Base-by-base conservation (phyloP, 768 basidiomycete species). In the Trametes cubensis region DNA sequence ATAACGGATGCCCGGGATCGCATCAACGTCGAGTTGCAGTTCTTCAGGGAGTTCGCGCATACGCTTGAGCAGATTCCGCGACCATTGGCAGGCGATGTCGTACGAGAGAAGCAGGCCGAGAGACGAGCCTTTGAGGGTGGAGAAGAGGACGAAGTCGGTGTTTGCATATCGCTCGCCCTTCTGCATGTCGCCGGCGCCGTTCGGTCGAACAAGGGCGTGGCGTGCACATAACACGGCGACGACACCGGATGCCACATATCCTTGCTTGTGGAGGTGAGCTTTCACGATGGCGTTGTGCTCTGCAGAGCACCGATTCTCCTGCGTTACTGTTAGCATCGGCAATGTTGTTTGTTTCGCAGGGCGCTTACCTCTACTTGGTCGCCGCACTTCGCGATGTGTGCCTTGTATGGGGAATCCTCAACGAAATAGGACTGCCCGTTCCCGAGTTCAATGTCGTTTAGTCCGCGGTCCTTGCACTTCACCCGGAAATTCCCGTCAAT, bases 321-420 rank as follows among this genome's bases (percentile, higher is more conserved):
- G 46, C 17, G 28, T 28, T 28, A 28, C 28, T 28, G 28, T 28
- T 28, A 28, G 28, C 28, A 28, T 28, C 28, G 28, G 28, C 28
- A 28, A 28, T 28, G 28, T 28, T 28, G 28, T 4, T 4, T 28
- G 28, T 28, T 28, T 7, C 21, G 58, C 39, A 28, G 28, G 28
- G 28, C 7, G 28, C 53, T 62, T 3, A 67, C 58, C 62, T 69
- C 72, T 18, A 72, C 71, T 69, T 68, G 38, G 10, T 66, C 47
- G 0, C 41, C 34, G 20, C 49, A 21, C 4, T 55, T 48, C n/a
- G 20, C n/a, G 15, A 73, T 39, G 39, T 69, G 64, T 7, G 20
- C 23, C 41, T 28, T 28, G 28, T 28, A 28, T 28, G 28, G 28
- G 28, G 28, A 28, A 28, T 28, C 28, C 28, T 28, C 28, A 28